Base-by-base conservation (phyloP, 257 asterid genomes). In the Phtheirospermum japonicum region DNA sequence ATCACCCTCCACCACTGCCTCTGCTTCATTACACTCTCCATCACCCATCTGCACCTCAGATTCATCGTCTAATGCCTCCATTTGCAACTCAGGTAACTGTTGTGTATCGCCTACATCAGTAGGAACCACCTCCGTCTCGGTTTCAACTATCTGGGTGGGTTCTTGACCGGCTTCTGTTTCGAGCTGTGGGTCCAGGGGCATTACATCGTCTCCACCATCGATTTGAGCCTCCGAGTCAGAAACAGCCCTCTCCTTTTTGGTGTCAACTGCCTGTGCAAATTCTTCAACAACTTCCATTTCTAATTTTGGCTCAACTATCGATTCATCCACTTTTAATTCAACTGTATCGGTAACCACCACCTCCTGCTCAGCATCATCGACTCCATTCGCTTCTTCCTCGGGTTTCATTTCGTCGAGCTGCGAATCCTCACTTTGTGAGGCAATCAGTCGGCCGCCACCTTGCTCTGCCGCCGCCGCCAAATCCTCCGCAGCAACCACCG, bases 391-490 rank as follows among this genome's bases (percentile, higher is more conserved):
- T 46, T 69, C 79, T 59, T 58, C 84, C 40, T 65, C 76, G 1
- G 63, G 65, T 73, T 31, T 57, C 56, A 10, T 42, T 33, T 53
- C 72, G 19, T 53, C 72, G 16, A 23, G 13, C 26, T 17, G 64
- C 60, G 6, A 52, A 14, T 54, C 76, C 43, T 67, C 69, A 28
- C 33, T 69, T 49, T 40, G 64, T 2, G 64, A 18, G 31, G 16
- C 74, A 61, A 54, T 67, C 71, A 50, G 66, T 70, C 7, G 78
- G 60, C 61, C 17, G 33, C 73, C 68, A 34, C 72, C 80, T 8
- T 32, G 76, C 49, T 42, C 73, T 12, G 40, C 64, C 33, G n/a
- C 61, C 62, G 17, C 61, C 65, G 20, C 71, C 59, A n/a, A n/a
- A n/a, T 40, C 66, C 14, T 53, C 66, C 43, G 39, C 69, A 60